phyloP scores from a whole-genome alignment of 352 stramenopile species.

The Pythium graminicola region DNA sequence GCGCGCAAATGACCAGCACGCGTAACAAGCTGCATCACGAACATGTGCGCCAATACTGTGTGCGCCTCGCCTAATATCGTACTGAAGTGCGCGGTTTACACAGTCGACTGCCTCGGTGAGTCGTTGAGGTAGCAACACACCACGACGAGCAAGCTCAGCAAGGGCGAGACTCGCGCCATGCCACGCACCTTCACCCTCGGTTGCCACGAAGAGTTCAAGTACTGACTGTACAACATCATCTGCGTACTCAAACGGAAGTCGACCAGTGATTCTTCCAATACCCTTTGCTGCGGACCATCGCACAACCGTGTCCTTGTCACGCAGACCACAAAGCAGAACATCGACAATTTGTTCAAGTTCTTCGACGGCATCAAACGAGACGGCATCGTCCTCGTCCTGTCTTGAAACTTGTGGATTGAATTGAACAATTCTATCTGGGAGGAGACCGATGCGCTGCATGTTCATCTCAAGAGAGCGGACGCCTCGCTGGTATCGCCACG shows the following conservation, averaged over 20 bases:
- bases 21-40: conserved; percentile 97
- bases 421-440: neutral
- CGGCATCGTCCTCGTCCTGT: conserved; percentile 29
- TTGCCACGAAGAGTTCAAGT: conserved; percentile 90
- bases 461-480: conserved; percentile 92
- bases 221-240: conserved; percentile 97
- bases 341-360: conserved; percentile 97
- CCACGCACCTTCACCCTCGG: conserved; percentile 92
- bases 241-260: conserved; percentile 91
- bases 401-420: neutral
- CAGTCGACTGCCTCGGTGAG: conserved; percentile 91
- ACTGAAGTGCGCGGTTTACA: conserved; percentile 88
- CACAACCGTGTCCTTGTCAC: conserved; percentile 95
- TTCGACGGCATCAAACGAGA: conserved; percentile 84
- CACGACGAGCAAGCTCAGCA: conserved; percentile 92
- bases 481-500: conserved; percentile 95
- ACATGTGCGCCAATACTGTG: conserved; percentile 96
- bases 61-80: conserved; percentile 93
- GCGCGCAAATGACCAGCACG: conserved; percentile 96
- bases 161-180: conserved; percentile 96
- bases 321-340: conserved; percentile 77
- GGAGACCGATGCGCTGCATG: conserved; percentile 50
- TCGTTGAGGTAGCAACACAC: conserved; percentile 91
- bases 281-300: conserved; percentile 99
- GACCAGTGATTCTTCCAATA: conserved; percentile 93